phyloP scores from a whole-genome alignment of 768 basidiomycete genomes.

The Ramaria sp. region DNA sequence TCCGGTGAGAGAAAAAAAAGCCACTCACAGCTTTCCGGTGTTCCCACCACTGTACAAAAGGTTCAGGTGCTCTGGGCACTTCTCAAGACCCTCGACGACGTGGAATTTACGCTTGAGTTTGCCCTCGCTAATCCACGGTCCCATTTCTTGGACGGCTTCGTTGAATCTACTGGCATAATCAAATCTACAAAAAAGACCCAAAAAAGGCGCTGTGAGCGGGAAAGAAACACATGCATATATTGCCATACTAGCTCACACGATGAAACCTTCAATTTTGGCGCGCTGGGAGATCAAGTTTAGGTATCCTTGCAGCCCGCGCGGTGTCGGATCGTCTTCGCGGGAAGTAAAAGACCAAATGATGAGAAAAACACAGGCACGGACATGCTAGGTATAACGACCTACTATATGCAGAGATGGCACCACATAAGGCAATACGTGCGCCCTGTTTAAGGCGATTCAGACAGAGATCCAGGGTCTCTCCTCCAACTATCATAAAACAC shows the following conservation, averaged over 20 bases:
- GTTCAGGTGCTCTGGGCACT: constrained; percentile 58
- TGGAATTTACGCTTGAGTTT: constrained; percentile 76
- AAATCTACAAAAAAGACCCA: constrained; percentile 40
- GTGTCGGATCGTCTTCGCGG: constrained; percentile 39
- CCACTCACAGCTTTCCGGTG: constrained; percentile 56
- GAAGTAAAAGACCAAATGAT: not conserved
- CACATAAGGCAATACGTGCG: constrained; percentile 75
- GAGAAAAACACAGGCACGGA: not conserved
- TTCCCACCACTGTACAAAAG: constrained; percentile 70
- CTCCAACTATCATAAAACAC: constrained; percentile 23
- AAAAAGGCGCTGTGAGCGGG: not conserved
- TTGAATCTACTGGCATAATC: constrained; percentile 61
- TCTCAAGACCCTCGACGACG: constrained; percentile 62
- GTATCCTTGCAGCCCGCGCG: constrained; percentile 60
- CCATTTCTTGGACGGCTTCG: constrained; percentile 46
- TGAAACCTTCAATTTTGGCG: constrained; percentile 75
- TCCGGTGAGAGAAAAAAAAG: too few relatives aligned
- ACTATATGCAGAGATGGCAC: constrained; percentile 83
- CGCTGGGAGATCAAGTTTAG: constrained; percentile 62
- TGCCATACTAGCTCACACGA: constrained; percentile 41
- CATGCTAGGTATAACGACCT: constrained; percentile 15
- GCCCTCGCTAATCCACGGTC: constrained; percentile 48
- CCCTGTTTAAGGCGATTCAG: constrained; percentile 63
- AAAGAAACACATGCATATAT: not conserved
- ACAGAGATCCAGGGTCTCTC: constrained; percentile 72